Conservation (phyloP, 176 grass and related monocot species). For the Pontederia crassipes region DNA sequence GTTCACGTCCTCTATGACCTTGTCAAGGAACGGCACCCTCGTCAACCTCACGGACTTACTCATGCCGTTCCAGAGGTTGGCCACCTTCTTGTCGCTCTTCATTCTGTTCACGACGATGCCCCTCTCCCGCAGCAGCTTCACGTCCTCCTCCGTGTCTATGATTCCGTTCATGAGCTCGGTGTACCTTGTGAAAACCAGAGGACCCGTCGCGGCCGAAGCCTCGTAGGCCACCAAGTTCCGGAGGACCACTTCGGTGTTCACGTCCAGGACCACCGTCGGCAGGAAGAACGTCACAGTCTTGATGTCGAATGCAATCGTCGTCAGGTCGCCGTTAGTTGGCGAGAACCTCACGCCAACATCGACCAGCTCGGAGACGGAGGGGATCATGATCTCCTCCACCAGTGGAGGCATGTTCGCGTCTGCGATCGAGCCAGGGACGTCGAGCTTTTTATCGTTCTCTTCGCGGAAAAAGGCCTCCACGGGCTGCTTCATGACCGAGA, state of each 20-base stretch:
- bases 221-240: constrained; percentile 76
- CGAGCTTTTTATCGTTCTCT: background rate
- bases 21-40: constrained; percentile 43
- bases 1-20: constrained; percentile 52
- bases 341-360: constrained; percentile 43
- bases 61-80: constrained; percentile 76
- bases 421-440: background rate
- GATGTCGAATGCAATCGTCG: constrained; percentile 23
- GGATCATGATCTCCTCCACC: constrained; percentile 60
- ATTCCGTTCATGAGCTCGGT: constrained; percentile 89
- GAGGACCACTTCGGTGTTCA: constrained; percentile 38
- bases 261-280: constrained; percentile 40
- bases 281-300: constrained; percentile 30
- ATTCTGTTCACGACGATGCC: constrained; percentile 59
- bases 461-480: background rate
- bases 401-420: constrained; percentile 24
- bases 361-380: constrained; percentile 39
- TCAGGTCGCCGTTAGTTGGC: constrained; percentile 28
- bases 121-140: constrained; percentile 30
- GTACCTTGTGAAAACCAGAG: constrained; percentile 41
- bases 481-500: too few relatives aligned
- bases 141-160: constrained; percentile 57
- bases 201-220: constrained; percentile 31
- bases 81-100: constrained; percentile 56
- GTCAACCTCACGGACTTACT: constrained; percentile 58